phyloP scores from a whole-genome alignment of 495 filamentous ascomycete species.

The Aspergillus diversus region DNA sequence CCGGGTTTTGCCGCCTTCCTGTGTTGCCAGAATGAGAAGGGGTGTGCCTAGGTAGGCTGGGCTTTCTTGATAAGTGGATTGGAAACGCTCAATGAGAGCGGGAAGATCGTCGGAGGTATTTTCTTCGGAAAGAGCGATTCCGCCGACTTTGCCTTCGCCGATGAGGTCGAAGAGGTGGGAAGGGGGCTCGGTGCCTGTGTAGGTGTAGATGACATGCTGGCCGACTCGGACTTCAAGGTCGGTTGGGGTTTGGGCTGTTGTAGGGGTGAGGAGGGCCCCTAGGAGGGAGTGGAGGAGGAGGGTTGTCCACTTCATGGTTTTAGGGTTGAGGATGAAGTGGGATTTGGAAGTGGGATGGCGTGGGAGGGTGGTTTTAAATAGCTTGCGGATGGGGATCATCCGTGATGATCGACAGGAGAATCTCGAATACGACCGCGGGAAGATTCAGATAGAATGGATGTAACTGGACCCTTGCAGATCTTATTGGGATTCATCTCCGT shows the following conservation, averaged over 20 bases:
- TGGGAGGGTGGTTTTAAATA: no score
- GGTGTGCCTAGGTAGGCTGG: slow-evolving; percentile 29
- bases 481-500: no score
- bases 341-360: no score
- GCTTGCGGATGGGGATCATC: no score
- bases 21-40: slow-evolving; percentile 41
- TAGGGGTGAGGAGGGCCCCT: neutral
- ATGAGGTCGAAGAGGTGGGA: slow-evolving; percentile 32
- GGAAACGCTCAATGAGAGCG: slow-evolving; percentile 25
- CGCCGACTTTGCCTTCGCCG: slow-evolving; percentile 36
- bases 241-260: neutral
- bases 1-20: slow-evolving; percentile 39
- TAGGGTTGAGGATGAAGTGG: no score
- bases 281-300: neutral
- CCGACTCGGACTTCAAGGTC: slow-evolving; percentile 22
- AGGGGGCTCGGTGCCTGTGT: slow-evolving; percentile 32
- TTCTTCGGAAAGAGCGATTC: slow-evolving; percentile 39
- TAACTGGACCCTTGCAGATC: no score
- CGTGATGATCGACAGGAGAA: no score
- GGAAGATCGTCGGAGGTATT: slow-evolving; percentile 34
- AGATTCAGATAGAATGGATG: no score
- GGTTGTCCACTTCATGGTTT: no score
- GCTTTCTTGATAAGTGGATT: slow-evolving; percentile 32
- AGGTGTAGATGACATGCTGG: slow-evolving; percentile 42
- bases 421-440: no score